phyloP scores from a whole-genome alignment of 2,329 filamentous ascomycete genomes.

The Colletotrichum somersetense region DNA sequence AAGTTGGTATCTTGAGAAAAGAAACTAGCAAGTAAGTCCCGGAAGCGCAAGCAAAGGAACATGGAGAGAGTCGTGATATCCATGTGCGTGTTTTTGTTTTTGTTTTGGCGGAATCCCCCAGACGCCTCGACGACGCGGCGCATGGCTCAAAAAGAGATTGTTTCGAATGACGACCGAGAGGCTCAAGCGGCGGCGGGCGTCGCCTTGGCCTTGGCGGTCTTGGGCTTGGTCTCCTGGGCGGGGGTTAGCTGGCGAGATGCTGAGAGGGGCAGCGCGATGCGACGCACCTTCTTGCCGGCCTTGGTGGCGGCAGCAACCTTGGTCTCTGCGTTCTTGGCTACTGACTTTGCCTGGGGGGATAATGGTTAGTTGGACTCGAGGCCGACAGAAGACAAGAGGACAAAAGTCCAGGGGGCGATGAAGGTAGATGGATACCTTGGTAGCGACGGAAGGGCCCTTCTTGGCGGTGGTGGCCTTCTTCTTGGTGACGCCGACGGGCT shows the following conservation, averaged over 20 bases:
- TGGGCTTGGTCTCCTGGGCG: slow-evolving; percentile 39
- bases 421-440: slow-evolving; percentile 30
- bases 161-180: too few relatives aligned
- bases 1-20: slow-evolving; percentile 38
- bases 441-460: slow-evolving; percentile 39
- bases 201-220: slow-evolving; percentile 37
- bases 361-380: background rate
- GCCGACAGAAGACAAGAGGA: background rate
- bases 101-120: background rate
- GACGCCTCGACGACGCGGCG: background rate
- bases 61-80: background rate
- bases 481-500: slow-evolving; percentile 42
- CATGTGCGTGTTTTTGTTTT: background rate
- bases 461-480: slow-evolving; percentile 39
- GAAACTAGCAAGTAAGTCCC: slow-evolving; percentile 24
- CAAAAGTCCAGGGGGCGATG: too few relatives aligned
- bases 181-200: slow-evolving; percentile 14
- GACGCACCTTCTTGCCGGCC: slow-evolving; percentile 38
- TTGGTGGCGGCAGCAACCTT: slow-evolving; percentile 34
- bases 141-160: background rate
- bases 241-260: background rate
- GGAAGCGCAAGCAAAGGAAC: background rate
- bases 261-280: background rate
- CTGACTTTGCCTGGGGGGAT: slow-evolving; percentile 34
- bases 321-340: slow-evolving; percentile 37